phyloP scores from a whole-genome alignment of 495 filamentous ascomycete species.

The Bombardia bombarda region DNA sequence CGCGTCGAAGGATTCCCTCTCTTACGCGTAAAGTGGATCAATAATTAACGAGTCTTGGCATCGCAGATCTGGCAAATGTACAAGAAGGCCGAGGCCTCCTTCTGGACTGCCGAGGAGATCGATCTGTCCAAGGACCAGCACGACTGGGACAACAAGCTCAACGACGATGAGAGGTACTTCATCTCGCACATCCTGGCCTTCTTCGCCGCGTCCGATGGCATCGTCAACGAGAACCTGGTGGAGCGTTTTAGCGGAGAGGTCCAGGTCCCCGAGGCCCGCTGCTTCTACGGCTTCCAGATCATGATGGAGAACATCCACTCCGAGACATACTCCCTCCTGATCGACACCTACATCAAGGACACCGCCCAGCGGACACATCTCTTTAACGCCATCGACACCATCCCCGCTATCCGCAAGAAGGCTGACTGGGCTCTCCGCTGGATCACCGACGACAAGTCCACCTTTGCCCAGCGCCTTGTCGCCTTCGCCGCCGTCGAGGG shows the following conservation, averaged over 20 bases:
- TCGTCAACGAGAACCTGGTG: slow-evolving; percentile 98
- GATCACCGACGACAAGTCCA: slow-evolving; percentile 87
- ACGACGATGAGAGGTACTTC: slow-evolving; percentile 96
- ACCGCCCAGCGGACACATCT: slow-evolving; percentile 90
- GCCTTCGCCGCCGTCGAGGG: slow-evolving; percentile 98
- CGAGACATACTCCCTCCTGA: slow-evolving; percentile 97
- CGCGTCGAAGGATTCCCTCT: slow-evolving; percentile 24
- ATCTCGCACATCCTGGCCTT: slow-evolving; percentile 97
- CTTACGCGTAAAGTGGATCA: slow-evolving; percentile 61
- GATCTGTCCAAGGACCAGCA: slow-evolving; percentile 97
- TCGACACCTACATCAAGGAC: slow-evolving; percentile 99
- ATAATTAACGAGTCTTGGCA: slow-evolving; percentile 12
- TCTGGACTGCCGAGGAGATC: slow-evolving; percentile 99
- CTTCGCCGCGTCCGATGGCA: slow-evolving; percentile 98
- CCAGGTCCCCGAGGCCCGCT: slow-evolving; percentile 94
- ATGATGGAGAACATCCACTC: slow-evolving; percentile 99
- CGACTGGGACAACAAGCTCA: slow-evolving; percentile 97
- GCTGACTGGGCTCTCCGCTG: slow-evolving; percentile 94
- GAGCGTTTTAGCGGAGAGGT: slow-evolving; percentile 97
- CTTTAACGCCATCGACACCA: slow-evolving; percentile 98
- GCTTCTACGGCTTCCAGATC: slow-evolving; percentile 99
- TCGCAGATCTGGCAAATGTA: slow-evolving; percentile 99
- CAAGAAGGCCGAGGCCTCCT: slow-evolving; percentile 99
- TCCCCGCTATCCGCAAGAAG: slow-evolving; percentile 90
- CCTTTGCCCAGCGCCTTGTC: slow-evolving; percentile 90